Evolutionary conservation across 2,329 filamentous ascomycete genomes (phyloP).

Genomic region (Diaporthe aspalathi): DNA sequence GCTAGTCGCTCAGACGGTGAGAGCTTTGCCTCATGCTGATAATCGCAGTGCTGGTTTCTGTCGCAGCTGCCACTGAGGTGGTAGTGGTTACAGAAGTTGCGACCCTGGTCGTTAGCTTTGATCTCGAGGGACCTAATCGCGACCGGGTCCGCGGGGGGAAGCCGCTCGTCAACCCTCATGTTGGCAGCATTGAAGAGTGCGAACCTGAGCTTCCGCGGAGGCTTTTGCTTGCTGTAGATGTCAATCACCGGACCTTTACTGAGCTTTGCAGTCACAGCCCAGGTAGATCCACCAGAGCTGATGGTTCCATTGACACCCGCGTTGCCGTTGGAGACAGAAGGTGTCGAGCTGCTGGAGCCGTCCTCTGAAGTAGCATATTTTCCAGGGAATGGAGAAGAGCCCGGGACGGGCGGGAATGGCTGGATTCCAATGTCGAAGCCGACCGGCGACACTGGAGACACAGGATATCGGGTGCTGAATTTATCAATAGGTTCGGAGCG

Average conservation of each 20-base stretch:
- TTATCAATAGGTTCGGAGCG: constrained; percentile 45
- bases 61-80: constrained; percentile 34
- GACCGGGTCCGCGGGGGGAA: constrained; percentile 14
- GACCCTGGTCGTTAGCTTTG: constrained; percentile 34
- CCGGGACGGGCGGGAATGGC: constrained; percentile 31
- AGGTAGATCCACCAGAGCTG: not conserved
- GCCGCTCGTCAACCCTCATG: constrained; percentile 37
- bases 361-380: constrained; percentile 14
- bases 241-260: constrained; percentile 34
- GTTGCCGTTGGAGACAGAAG: constrained; percentile 1
- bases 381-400: not conserved
- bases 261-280: constrained; percentile 36
- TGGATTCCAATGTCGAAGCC: constrained; percentile 34
- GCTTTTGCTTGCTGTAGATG: constrained; percentile 34
- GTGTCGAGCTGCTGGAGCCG: not conserved
- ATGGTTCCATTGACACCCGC: not conserved
- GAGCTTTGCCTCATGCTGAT: constrained; percentile 34
- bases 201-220: constrained; percentile 32
- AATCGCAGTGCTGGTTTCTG: constrained; percentile 29
- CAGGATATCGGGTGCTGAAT: not conserved
- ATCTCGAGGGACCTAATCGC: constrained; percentile 34
- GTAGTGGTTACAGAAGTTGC: constrained; percentile 39
- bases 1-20: constrained; percentile 33
- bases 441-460: not conserved
- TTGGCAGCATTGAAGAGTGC: constrained; percentile 36